Evolutionary conservation across 2,329 filamentous ascomycete genomes (phyloP).

Genomic region (Periconia sp.): DNA sequence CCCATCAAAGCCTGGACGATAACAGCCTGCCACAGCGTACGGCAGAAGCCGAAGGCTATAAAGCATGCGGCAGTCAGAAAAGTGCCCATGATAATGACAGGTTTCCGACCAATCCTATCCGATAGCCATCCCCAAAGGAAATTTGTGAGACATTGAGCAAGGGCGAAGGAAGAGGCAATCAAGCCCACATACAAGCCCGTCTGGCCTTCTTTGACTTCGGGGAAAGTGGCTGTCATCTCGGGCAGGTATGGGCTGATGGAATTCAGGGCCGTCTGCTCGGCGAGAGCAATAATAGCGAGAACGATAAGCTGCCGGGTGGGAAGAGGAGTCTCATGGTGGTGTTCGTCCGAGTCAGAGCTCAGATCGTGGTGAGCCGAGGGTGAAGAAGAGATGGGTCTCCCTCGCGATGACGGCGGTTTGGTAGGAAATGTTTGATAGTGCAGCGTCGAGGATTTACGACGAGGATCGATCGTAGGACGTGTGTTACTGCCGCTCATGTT

Average conservation of each 20-base stretch:
- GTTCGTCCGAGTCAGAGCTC: constrained; percentile 38
- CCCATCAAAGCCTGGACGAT: constrained; percentile 89
- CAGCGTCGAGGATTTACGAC: constrained; percentile 56
- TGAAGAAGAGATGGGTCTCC: constrained; percentile 49
- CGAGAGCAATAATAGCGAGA: constrained; percentile 83
- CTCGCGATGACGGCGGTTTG: constrained; percentile 68
- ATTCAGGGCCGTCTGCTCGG: constrained; percentile 95
- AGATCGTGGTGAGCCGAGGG: constrained; percentile 26
- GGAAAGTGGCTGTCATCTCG: constrained; percentile 85
- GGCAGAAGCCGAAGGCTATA: constrained; percentile 83
- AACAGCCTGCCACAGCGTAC: constrained; percentile 78
- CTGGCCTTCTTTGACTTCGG: constrained; percentile 69
- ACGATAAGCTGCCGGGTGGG: constrained; percentile 81
- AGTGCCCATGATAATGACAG: constrained; percentile 79
- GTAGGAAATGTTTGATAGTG: constrained; percentile 84
- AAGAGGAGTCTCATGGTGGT: constrained; percentile 67
- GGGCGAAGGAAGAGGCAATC: constrained; percentile 86
- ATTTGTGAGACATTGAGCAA: constrained; percentile 90
- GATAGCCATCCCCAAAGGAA: constrained; percentile 88
- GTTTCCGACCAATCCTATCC: constrained; percentile 78
- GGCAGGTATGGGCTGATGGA: constrained; percentile 95
- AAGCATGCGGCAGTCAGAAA: constrained; percentile 82
- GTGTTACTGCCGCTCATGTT: constrained; percentile 27
- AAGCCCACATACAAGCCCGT: constrained; percentile 87
- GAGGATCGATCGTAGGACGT: constrained; percentile 38